Base-by-base conservation (phyloP, 164 flowering plant genomes). In the Magnolia kwangsiensis region DNA sequence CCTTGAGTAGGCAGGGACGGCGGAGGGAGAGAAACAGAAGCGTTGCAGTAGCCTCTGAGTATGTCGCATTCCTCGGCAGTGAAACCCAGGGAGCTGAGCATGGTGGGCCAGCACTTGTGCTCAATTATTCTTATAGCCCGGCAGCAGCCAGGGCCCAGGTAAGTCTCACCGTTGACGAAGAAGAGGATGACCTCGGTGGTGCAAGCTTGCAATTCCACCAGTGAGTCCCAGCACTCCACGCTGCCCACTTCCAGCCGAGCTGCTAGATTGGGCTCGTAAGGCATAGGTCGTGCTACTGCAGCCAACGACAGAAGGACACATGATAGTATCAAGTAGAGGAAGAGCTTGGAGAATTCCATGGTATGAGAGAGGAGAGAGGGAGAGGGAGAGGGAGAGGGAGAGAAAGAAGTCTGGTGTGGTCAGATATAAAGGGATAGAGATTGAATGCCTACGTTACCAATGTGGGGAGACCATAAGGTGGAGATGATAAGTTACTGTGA, bases 141-240 rank as follows among this genome's bases (percentile, higher is more conserved):
- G 78, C 83, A 81, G 50, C 84, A 81, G 2, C 51, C 71, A 2
- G 49, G 78, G 66, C 79, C 79, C 27, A 81, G 37, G 29, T 76
- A 69, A 23, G 71, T 51, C 72, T 78, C 81, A 4, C 84, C 84
- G 51, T 76, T 79, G 75, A 76, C 16, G 68, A 81, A 81, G 77
- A 81, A 81, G 20, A 76, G 77, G 31, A 79, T 76, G 51, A 79
- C 50, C 72, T 81, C 81, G 9, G 29, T 21, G 16, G 76, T 23
- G 79, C 83, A 81, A 8, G 83, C 70, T 19, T 71, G 77, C 7
- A 81, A 71, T 76, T 81, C 89, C 50, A 66, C 1, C 6, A 89
- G 76, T 2, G 89, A 83, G 9, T 74, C 77, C 86, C 85, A 87
- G 84, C 91, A 89, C 16, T 84, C 87, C 19, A 73, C 77, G 4